Percentiles rank a stretch among this genome's conserved stretches.
These are phyloP conservation scores for Aureobasidium sp. DNA, from an alignment of 2,329 filamentous ascomycete species.

Conservation along the genomic window DNA sequence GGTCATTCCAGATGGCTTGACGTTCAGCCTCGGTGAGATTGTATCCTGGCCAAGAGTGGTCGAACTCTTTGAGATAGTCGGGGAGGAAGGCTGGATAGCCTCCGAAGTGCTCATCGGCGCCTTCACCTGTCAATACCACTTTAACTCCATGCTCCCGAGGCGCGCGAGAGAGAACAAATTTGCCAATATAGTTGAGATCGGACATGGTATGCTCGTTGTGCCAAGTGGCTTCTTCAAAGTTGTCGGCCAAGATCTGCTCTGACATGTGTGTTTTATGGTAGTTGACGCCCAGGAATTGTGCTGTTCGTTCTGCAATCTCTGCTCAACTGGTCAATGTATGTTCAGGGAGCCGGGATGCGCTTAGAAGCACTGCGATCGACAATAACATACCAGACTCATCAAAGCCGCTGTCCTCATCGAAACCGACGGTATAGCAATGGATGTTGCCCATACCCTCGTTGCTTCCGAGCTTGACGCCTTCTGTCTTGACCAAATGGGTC, in stretches of 20 bases:
- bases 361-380: neutral
- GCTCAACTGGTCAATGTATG: neutral
- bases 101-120: constrained; percentile 46
- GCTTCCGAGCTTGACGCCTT: constrained; percentile 42
- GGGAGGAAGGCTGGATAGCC: constrained; percentile 44
- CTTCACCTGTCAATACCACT: constrained; percentile 45
- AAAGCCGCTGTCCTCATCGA: constrained; percentile 34
- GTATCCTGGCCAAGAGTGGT: constrained; percentile 28
- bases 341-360: neutral
- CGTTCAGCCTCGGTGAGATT: constrained; percentile 25
- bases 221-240: constrained; percentile 41
- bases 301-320: constrained; percentile 35
- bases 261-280: constrained; percentile 37
- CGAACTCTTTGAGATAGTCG: constrained; percentile 45
- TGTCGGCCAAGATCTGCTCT: constrained; percentile 37
- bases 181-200: constrained; percentile 49
- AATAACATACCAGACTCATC: neutral
- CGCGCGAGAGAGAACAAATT: constrained; percentile 41
- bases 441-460: constrained; percentile 33
- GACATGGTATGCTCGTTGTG: constrained; percentile 39
- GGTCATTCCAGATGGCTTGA: constrained; percentile 16
- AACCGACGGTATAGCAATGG: constrained; percentile 47
- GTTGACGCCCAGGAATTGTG: constrained; percentile 41
- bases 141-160: constrained; percentile 42
- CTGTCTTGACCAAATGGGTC: constrained; percentile 42